phyloP scores from a whole-genome alignment of 2,329 filamentous ascomycete genomes.

The Fusarium vanettenii region DNA sequence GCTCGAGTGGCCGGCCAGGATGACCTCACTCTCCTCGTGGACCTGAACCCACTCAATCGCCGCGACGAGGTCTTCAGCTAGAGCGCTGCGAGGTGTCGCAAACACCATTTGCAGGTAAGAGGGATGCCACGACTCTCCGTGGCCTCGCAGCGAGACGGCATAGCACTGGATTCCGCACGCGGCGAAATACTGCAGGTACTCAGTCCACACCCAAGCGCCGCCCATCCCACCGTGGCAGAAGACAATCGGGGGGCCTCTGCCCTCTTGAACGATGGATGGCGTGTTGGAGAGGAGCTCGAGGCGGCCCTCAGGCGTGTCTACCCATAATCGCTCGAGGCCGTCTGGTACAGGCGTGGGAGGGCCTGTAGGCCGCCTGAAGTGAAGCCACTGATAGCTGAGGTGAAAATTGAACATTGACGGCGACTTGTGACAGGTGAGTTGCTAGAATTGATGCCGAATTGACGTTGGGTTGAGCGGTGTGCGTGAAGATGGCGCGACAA shows the following conservation, averaged over 20 bases:
- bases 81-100: constrained; percentile 53
- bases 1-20: constrained; percentile 63
- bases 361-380: constrained; percentile 39
- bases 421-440: neutral
- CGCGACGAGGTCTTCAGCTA: constrained; percentile 58
- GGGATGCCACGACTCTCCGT: constrained; percentile 64
- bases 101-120: constrained; percentile 61
- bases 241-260: constrained; percentile 53
- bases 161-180: constrained; percentile 60
- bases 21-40: constrained; percentile 45
- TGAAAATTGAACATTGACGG: constrained; percentile 41
- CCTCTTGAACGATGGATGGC: constrained; percentile 35
- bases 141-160: constrained; percentile 63
- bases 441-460: neutral
- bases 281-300: constrained; percentile 62
- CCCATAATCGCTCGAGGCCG: constrained; percentile 56
- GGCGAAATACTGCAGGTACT: constrained; percentile 63
- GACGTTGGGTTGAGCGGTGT: neutral
- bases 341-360: constrained; percentile 44
- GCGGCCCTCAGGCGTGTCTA: constrained; percentile 56
- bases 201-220: constrained; percentile 62
- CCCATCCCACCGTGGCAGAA: constrained; percentile 68
- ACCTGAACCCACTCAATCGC: constrained; percentile 53
- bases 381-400: constrained; percentile 43
- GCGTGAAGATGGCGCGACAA: neutral